Conservation (phyloP, 371 early-diverging fungal species). For the Circinella umbellata region DNA sequence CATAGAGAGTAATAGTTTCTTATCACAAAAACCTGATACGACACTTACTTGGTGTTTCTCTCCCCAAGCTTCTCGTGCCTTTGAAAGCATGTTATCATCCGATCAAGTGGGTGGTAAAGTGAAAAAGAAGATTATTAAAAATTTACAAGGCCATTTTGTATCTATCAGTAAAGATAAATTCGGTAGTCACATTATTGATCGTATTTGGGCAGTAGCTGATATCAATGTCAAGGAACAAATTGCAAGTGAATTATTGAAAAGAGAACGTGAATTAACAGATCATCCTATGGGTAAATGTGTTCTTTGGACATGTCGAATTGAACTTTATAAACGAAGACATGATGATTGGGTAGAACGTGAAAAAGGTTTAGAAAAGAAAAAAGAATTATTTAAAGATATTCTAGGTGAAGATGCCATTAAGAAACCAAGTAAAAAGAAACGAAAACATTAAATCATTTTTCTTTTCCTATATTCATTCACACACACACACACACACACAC, state of each 20-base stretch:
- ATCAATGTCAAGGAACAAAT: conserved; percentile 78
- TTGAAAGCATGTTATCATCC: conserved; percentile 71
- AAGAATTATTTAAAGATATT: conserved; percentile 80
- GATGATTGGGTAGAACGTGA: conserved; percentile 79
- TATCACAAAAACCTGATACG: conserved; percentile 56
- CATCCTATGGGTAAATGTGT: conserved; percentile 78
- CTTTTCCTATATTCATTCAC: too few relatives aligned
- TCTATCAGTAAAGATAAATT: conserved; percentile 74
- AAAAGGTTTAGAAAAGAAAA: conserved; percentile 72
- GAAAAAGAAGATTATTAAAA: conserved; percentile 70
- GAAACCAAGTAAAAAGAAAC: conserved; percentile 7
- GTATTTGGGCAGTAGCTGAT: conserved; percentile 77
- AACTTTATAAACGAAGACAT: conserved; percentile 72
- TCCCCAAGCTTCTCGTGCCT: conserved; percentile 74
- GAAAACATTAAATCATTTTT: conserved; percentile 7
- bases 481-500: too few relatives aligned
- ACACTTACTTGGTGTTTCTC: conserved; percentile 68
- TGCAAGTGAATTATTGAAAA: conserved; percentile 66
- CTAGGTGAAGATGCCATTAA: conserved; percentile 47
- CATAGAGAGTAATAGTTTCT: conserved; percentile 36
- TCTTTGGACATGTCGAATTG: conserved; percentile 79
- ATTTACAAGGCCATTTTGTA: conserved; percentile 61
- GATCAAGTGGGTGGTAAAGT: conserved; percentile 58
- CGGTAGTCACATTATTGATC: conserved; percentile 82
- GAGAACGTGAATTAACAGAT: conserved; percentile 58